phyloP scores from a whole-genome alignment of 116 monocot genomes.

The Dioscorea cayenensis region DNA sequence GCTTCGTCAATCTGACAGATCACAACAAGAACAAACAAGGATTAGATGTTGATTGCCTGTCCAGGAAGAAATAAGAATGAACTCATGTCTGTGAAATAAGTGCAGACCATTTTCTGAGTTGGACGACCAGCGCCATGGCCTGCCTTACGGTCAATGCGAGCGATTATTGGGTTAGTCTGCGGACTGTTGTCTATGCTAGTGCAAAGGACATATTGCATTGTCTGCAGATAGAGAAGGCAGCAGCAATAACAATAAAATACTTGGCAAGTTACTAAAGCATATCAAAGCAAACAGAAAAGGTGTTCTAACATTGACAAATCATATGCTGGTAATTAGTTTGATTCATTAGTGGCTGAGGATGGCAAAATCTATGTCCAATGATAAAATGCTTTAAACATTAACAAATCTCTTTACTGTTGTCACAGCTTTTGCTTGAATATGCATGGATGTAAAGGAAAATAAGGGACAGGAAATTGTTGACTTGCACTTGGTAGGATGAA shows the following conservation, averaged over 20 bases:
- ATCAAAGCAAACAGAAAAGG: too few relatives aligned
- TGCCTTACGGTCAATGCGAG: slow-evolving; percentile 59
- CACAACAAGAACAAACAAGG: neutral
- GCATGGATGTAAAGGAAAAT: too few relatives aligned
- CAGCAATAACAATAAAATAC: neutral
- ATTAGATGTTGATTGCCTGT: neutral
- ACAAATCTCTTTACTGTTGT: too few relatives aligned
- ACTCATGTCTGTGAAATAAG: neutral
- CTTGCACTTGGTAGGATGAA: too few relatives aligned
- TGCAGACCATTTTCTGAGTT: slow-evolving; percentile 65
- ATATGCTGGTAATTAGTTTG: too few relatives aligned
- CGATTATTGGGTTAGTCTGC: slow-evolving; percentile 79
- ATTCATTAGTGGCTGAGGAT: too few relatives aligned
- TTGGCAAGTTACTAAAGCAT: neutral
- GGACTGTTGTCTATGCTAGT: slow-evolving; percentile 54
- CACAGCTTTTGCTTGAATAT: too few relatives aligned
- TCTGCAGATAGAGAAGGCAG: slow-evolving; percentile 28
- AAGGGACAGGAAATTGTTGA: too few relatives aligned
- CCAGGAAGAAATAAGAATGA: neutral
- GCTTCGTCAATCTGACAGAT: slow-evolving; percentile 75
- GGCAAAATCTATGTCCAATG: too few relatives aligned
- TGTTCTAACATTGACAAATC: too few relatives aligned
- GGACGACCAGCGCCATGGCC: slow-evolving; percentile 83
- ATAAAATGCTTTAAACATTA: too few relatives aligned
- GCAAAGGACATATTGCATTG: slow-evolving; percentile 78